A percentile compares a stretch with the other conserved stretches of the same genome.
These are phyloP conservation scores for Microdochium nivale DNA, from an alignment of 2,329 filamentous ascomycete genomes.

Conservation along the genomic window DNA sequence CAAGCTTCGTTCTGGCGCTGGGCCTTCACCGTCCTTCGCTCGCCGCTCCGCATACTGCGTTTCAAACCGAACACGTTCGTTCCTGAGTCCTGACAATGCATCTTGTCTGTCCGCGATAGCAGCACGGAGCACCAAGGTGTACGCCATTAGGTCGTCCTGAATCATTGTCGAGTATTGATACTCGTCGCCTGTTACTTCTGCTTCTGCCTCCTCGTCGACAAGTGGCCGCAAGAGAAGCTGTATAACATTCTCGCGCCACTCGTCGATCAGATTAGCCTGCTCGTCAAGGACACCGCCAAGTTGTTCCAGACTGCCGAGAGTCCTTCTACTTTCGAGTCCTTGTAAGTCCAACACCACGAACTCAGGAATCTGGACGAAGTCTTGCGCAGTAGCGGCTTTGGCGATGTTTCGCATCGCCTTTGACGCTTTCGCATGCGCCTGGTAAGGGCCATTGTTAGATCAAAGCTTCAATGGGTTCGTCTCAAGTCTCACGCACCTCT, in stretches of 20 bases:
- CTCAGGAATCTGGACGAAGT: slow-evolving; percentile 55
- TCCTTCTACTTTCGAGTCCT: slow-evolving; percentile 64
- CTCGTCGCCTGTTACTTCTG: slow-evolving; percentile 78
- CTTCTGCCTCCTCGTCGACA: slow-evolving; percentile 69
- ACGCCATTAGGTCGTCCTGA: slow-evolving; percentile 84
- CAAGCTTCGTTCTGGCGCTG: slow-evolving; percentile 56
- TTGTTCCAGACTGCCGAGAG: slow-evolving; percentile 57
- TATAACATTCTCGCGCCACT: slow-evolving; percentile 67
- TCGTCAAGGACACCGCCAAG: slow-evolving; percentile 60
- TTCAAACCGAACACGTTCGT: slow-evolving; percentile 67
- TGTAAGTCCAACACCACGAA: slow-evolving; percentile 41
- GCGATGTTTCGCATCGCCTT: slow-evolving; percentile 55
- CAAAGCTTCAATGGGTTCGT: background rate
- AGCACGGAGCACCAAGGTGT: slow-evolving; percentile 69
- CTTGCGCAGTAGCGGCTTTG: slow-evolving; percentile 39
- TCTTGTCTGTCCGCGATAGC: slow-evolving; percentile 72
- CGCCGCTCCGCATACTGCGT: slow-evolving; percentile 49
- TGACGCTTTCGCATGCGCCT: slow-evolving; percentile 45
- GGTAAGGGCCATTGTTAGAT: background rate
- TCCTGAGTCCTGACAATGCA: slow-evolving; percentile 68
- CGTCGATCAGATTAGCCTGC: slow-evolving; percentile 62
- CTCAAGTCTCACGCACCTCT: slow-evolving; percentile 24
- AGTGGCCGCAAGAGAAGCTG: slow-evolving; percentile 65
- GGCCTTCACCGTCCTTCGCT: slow-evolving; percentile 57
- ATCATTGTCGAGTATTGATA: slow-evolving; percentile 79